A percentile compares a stretch with the other conserved stretches of the same genome.
Conservation (phyloP, 176 grass and related monocot species). For the Triticum urartu region DNA sequence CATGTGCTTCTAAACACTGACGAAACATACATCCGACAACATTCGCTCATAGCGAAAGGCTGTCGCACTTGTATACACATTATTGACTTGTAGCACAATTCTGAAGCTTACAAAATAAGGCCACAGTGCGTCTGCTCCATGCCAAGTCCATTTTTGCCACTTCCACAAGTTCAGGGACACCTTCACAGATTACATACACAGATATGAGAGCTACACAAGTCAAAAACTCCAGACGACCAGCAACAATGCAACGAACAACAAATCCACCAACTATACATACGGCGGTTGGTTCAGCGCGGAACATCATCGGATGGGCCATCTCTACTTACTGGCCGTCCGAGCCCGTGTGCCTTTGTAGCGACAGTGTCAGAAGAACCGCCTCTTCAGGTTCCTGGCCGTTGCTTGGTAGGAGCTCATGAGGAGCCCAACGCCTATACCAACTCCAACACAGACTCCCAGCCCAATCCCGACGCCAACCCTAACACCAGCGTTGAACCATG, state of each 20-base stretch:
- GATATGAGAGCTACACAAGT: neutral
- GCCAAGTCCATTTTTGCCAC: neutral
- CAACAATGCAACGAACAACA: constrained; percentile 15
- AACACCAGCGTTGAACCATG: constrained; percentile 97
- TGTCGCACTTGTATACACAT: neutral
- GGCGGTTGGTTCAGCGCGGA: neutral
- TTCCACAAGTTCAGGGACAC: neutral
- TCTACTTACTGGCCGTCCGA: neutral
- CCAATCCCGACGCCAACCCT: constrained; percentile 89
- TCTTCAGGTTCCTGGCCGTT: constrained; percentile 74
- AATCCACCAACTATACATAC: constrained; percentile 29
- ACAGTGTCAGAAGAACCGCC: constrained; percentile 66
- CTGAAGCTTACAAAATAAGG: neutral
- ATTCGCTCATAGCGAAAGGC: too few species aligned
- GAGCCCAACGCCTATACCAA: constrained; percentile 92
- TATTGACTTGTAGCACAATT: neutral
- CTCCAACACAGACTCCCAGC: constrained; percentile 84
- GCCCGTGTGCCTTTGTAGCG: neutral
- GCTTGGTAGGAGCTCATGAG: constrained; percentile 90
- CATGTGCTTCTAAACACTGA: too few species aligned
- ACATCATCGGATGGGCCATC: neutral
- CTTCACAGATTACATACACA: constrained; percentile 12
- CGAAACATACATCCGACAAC: too few species aligned
- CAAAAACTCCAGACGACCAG: constrained; percentile 19
- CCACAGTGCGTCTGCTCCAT: neutral